These are phyloP conservation scores for Calendula officinalis DNA, from an alignment of 129 eudicot species.

Conservation along the genomic window DNA sequence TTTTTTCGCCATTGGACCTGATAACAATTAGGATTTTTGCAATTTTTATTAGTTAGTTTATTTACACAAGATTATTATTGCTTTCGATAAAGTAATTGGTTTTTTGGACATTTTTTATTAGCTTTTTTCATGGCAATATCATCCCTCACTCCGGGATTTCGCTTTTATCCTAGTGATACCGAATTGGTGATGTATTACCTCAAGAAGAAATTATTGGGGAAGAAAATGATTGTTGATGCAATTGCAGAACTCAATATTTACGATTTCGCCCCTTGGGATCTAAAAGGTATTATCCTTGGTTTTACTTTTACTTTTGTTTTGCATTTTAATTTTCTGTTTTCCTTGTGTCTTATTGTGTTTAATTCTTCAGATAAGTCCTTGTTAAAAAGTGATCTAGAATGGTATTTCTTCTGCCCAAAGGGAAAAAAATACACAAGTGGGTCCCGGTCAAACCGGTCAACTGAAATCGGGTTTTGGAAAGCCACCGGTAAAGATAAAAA, in stretches of 20 bases:
- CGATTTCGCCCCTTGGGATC: slow-evolving; percentile 74
- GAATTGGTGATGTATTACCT: slow-evolving; percentile 74
- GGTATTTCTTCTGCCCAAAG: slow-evolving; percentile 82
- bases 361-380: slow-evolving; percentile 53
- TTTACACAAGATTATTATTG: slow-evolving; percentile 6
- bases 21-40: slow-evolving; percentile 21
- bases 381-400: slow-evolving; percentile 60
- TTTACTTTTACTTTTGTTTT: not conserved
- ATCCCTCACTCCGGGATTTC: slow-evolving; percentile 68
- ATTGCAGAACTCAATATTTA: slow-evolving; percentile 70
- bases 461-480: slow-evolving; percentile 77
- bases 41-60: slow-evolving; percentile 31
- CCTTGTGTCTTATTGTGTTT: not conserved
- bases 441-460: slow-evolving; percentile 55
- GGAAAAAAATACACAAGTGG: slow-evolving; percentile 64
- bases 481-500: slow-evolving; percentile 74
- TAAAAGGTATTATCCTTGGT: slow-evolving; percentile 51
- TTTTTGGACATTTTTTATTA: slow-evolving; percentile 28
- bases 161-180: slow-evolving; percentile 78
- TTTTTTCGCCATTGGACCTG: slow-evolving; percentile 85
- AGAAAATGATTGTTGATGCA: slow-evolving; percentile 45
- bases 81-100: slow-evolving; percentile 9
- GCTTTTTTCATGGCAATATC: slow-evolving; percentile 39
- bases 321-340: not conserved
- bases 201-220: slow-evolving; percentile 58